These are phyloP conservation scores for Neurospora tetraspora DNA, from an alignment of 495 filamentous ascomycete species.

Conservation along the genomic window DNA sequence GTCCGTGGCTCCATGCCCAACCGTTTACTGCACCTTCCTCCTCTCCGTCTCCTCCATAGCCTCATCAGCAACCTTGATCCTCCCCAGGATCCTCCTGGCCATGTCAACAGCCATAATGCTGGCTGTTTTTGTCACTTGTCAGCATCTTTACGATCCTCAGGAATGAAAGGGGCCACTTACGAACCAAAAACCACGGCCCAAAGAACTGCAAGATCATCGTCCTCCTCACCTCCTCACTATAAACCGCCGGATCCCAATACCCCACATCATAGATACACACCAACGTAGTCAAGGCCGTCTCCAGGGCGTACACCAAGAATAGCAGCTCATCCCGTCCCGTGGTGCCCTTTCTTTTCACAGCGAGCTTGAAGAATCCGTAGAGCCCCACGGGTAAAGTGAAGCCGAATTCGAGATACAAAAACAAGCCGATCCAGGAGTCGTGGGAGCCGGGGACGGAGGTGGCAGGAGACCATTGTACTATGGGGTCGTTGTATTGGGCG, in stretches of 20 bases:
- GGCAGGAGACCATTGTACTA: conserved; percentile 52
- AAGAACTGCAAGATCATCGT: conserved; percentile 46
- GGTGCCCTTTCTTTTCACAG: conserved; percentile 17
- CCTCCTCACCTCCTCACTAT: conserved; percentile 41
- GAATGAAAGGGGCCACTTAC: conserved; percentile 39
- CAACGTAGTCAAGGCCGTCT: conserved; percentile 62
- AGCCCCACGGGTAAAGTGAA: conserved; percentile 60
- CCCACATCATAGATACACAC: conserved; percentile 48
- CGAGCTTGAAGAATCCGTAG: conserved; percentile 36
- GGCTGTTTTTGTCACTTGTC: conserved; percentile 15
- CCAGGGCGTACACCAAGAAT: conserved; percentile 56
- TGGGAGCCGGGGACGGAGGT: conserved; percentile 10
- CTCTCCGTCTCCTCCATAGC: conserved; percentile 22
- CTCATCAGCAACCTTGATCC: conserved; percentile 25
- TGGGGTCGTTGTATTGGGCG: conserved; percentile 61
- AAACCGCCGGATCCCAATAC: conserved; percentile 42
- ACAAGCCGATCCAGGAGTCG: conserved; percentile 58
- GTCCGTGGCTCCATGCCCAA: too few relatives aligned
- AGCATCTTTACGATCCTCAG: background rate
- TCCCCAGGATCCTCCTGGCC: conserved; percentile 26
- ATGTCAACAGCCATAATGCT: conserved; percentile 30
- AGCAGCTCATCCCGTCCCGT: conserved; percentile 49
- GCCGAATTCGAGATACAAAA: conserved; percentile 56
- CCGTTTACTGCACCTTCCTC: conserved; percentile 26
- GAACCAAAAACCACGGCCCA: conserved; percentile 60